A percentile compares a stretch with the other conserved stretches of the same genome.
Conservation (phyloP, 208 protist genomes). For the Leishmania major region DNA sequence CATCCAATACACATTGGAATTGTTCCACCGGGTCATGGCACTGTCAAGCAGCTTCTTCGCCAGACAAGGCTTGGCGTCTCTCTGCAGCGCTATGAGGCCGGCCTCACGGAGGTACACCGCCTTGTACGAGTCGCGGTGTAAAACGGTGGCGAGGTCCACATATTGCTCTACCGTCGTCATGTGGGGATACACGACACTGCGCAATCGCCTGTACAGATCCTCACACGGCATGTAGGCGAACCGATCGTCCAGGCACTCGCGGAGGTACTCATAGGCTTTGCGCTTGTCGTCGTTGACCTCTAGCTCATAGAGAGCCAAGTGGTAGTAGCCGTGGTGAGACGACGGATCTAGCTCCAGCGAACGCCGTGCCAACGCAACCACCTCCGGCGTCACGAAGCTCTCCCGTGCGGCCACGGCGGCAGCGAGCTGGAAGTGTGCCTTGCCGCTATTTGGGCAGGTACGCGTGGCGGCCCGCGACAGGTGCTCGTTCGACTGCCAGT, state of each 20-base stretch:
- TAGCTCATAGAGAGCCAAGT: slow-evolving; percentile 40
- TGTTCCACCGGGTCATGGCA: slow-evolving; percentile 27
- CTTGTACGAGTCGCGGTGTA: slow-evolving; percentile 17
- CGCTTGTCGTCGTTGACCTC: slow-evolving; percentile 23
- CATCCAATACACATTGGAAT: slow-evolving; percentile 26
- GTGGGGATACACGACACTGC: slow-evolving; percentile 26
- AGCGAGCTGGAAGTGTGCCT: slow-evolving; percentile 41
- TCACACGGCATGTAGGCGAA: slow-evolving; percentile 33
- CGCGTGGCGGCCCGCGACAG: slow-evolving; percentile 44
- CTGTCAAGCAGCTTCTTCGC: slow-evolving; percentile 8
- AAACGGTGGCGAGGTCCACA: slow-evolving; percentile 32
- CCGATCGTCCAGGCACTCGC: slow-evolving; percentile 34
- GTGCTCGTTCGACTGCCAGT: slow-evolving; percentile 46
- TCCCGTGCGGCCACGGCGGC: slow-evolving; percentile 22
- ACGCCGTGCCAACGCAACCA: slow-evolving; percentile 27
- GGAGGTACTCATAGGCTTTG: slow-evolving; percentile 37
- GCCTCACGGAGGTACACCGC: slow-evolving; percentile 36
- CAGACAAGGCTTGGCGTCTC: slow-evolving; percentile 14
- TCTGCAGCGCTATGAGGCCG: slow-evolving; percentile 10
- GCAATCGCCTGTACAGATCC: slow-evolving; percentile 22
- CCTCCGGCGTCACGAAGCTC: slow-evolving; percentile 25
- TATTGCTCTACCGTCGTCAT: slow-evolving; percentile 41
- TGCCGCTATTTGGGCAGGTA: slow-evolving; percentile 64
- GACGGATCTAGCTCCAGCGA: slow-evolving; percentile 41
- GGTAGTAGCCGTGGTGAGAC: slow-evolving; percentile 36